A percentile compares a stretch with the other conserved stretches of the same genome.
phyloP scores from a whole-genome alignment of 1,284 basidiomycete species.

The Ganoderma sinense region DNA sequence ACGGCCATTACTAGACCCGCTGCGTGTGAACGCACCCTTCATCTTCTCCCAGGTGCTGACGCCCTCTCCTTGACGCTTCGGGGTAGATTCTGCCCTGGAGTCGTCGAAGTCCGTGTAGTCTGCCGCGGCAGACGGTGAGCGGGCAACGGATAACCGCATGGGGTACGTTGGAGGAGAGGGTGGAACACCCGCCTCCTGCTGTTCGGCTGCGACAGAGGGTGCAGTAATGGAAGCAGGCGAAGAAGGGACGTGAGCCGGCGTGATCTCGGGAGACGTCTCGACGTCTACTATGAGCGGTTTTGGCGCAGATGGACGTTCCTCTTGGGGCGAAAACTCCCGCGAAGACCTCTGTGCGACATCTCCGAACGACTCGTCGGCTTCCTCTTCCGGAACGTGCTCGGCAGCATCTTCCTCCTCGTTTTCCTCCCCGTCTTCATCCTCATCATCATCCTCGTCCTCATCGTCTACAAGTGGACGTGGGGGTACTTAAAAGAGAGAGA shows the following conservation, averaged over 20 bases:
- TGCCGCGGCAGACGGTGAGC: conserved; percentile 53
- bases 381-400: conserved; percentile 41
- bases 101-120: conserved; percentile 66
- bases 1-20: conserved; percentile 68
- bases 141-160: conserved; percentile 65
- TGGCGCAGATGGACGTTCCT: conserved; percentile 53
- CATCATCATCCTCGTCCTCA: conserved; percentile 58
- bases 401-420: conserved; percentile 36
- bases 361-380: conserved; percentile 40
- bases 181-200: conserved; percentile 49
- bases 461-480: conserved; percentile 63
- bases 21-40: conserved; percentile 66
- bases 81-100: conserved; percentile 55
- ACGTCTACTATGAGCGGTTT: conserved; percentile 68
- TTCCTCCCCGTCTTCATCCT: conserved; percentile 44
- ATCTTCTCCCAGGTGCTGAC: conserved; percentile 75
- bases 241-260: conserved; percentile 52
- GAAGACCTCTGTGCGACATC: conserved; percentile 30
- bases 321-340: conserved; percentile 24
- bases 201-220: conserved; percentile 45
- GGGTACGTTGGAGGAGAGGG: conserved; percentile 61
- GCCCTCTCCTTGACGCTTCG: conserved; percentile 62
- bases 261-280: conserved; percentile 61
- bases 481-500: conserved; percentile 14
- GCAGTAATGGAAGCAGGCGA: conserved; percentile 59